A percentile compares a stretch with the other conserved stretches of the same genome.
These are phyloP conservation scores for Alternaria metachromatica DNA, from an alignment of 2,329 filamentous ascomycete genomes.

Conservation along the genomic window DNA sequence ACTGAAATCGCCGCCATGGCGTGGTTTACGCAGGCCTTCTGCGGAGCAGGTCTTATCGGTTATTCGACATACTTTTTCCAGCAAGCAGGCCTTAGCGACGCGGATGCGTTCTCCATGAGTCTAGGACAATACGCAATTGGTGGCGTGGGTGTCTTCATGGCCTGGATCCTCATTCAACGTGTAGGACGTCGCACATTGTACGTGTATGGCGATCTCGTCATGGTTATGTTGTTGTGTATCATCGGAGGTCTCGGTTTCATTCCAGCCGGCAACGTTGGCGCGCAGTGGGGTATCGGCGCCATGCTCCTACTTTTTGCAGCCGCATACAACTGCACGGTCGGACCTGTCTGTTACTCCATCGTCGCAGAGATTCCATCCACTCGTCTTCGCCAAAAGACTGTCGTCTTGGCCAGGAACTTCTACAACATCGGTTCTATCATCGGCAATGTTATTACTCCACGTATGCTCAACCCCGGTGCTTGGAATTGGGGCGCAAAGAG, in stretches of 20 bases:
- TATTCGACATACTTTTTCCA: conserved; percentile 57
- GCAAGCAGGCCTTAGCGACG: conserved; percentile 54
- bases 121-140: conserved; percentile 66
- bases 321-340: conserved; percentile 84
- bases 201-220: conserved; percentile 66
- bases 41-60: conserved; percentile 44
- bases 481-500: conserved; percentile 77
- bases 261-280: conserved; percentile 50
- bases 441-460: conserved; percentile 59
- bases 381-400: conserved; percentile 87
- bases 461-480: conserved; percentile 46
- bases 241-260: conserved; percentile 79
- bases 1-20: conserved; percentile 71
- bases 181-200: conserved; percentile 78
- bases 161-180: conserved; percentile 80
- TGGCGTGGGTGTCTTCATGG: conserved; percentile 71
- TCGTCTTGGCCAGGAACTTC: conserved; percentile 80
- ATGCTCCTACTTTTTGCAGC: conserved; percentile 58
- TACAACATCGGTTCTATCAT: conserved; percentile 81
- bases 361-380: conserved; percentile 84
- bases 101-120: conserved; percentile 53
- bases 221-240: conserved; percentile 72
- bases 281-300: conserved; percentile 52
- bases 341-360: conserved; percentile 87
- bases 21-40: conserved; percentile 56